Percentiles rank a stretch among this genome's conserved stretches.
Evolutionary conservation across 2,329 filamentous ascomycete genomes (phyloP).

Genomic region (Incumbomyces lentus): DNA sequence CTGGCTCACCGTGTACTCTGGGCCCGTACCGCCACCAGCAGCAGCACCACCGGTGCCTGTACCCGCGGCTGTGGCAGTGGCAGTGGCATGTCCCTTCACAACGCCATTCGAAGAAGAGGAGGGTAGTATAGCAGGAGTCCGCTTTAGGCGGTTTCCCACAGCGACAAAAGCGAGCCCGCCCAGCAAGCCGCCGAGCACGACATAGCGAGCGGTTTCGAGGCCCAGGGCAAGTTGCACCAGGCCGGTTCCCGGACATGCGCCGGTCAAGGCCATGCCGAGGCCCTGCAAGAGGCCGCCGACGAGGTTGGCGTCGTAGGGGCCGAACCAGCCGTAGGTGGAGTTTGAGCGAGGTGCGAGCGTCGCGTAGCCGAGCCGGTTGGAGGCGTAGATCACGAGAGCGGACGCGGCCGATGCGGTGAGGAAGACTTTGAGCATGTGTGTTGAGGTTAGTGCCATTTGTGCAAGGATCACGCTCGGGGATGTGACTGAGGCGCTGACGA

Average conservation of each 20-base stretch:
- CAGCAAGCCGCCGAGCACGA: conserved; percentile 44
- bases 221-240: conserved; percentile 50
- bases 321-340: conserved; percentile 44
- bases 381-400: conserved; percentile 42
- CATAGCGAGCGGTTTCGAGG: conserved; percentile 41
- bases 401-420: conserved; percentile 52
- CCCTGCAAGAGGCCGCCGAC: conserved; percentile 53
- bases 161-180: conserved; percentile 39
- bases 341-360: conserved; percentile 40
- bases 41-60: background rate
- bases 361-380: conserved; percentile 36
- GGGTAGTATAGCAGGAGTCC: too few relatives aligned
- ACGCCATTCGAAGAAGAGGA: too few relatives aligned
- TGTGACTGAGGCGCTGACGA: conserved; percentile 51
- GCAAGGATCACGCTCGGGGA: conserved; percentile 49
- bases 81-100: too few relatives aligned
- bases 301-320: conserved; percentile 53
- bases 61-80: too few relatives aligned
- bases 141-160: conserved; percentile 9
- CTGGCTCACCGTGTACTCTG: conserved; percentile 8
- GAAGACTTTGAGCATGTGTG: conserved; percentile 57
- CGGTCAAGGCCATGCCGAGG: conserved; percentile 55
- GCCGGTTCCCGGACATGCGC: conserved; percentile 56
- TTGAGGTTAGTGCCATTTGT: conserved; percentile 52
- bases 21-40: background rate